Evolutionary conservation across 2,329 filamentous ascomycete genomes (phyloP), one percentile per base, ranked within the genome.

Genomic region (Aaosphaeria pasadenensis): DNA sequence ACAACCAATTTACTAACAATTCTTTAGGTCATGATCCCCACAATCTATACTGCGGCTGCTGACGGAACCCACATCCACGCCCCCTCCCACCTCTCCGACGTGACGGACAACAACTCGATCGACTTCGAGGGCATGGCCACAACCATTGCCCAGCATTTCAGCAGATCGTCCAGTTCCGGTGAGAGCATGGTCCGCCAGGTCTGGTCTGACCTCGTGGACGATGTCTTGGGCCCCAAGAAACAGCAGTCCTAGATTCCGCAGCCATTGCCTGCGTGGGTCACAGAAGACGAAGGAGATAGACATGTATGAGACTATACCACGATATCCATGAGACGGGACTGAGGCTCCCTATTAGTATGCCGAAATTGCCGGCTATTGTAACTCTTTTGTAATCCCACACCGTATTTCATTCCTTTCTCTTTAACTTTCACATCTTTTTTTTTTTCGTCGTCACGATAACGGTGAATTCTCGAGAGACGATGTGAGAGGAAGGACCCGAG

Each of bases 121-220:
- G 77, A 81, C 33, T 77, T 84, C 51, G 79, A 83, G 61, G 75
- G 76, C 39, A 70, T 84, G 62, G 79, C 80, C 24, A 77, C 80
- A 51, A 65, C 71, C 9, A 74, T 81, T 62, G 63, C 62, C 4
- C 55, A 29, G n/a, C 59, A 52, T 39, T 41, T 64, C 35, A 45
- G 53, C 7, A 59, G 67, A 42, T 69, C 70, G 24, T 66, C 72
- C n/a, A 72, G 71, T 41, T 68, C 74, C 56, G 67, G 71, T 51
- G 69, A 68, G 24, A 63, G 72, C 11, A 69, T 72, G 58, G 65
- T 73, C 30, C 73, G 67, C 52, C 70, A 73, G 61, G 57, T 78
- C 35, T 79, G 74, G 74, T 66, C 54, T 39, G 75, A 73, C 11
- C 66, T 81, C 47, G 57, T 80, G 9, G 77, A 81, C 39, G 78